These are phyloP conservation scores for Aspergillus sp. DNA, from an alignment of 2,329 filamentous ascomycete species.

Conservation along the genomic window DNA sequence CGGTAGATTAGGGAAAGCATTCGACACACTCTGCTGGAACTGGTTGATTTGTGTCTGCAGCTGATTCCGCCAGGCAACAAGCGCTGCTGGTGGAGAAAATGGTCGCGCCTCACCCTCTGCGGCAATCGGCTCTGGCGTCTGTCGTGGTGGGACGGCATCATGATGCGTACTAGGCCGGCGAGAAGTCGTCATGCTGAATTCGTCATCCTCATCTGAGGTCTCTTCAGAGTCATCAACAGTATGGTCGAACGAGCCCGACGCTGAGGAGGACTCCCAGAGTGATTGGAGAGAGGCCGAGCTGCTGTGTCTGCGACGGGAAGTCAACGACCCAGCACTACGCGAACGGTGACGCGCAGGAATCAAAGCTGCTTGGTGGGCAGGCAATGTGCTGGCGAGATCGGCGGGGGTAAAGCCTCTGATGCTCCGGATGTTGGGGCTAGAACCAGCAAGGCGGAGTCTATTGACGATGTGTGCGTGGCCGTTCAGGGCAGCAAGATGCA, in stretches of 20 bases:
- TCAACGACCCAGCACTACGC: slow-evolving; percentile 61
- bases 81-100: slow-evolving; percentile 59
- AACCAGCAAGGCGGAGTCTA: slow-evolving; percentile 70
- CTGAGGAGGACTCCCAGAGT: slow-evolving; percentile 60
- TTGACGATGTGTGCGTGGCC: slow-evolving; percentile 74
- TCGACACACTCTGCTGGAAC: slow-evolving; percentile 69
- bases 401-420: slow-evolving; percentile 68
- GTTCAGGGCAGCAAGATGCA: slow-evolving; percentile 78
- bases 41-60: slow-evolving; percentile 72
- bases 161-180: slow-evolving; percentile 39
- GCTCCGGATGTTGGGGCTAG: slow-evolving; percentile 69
- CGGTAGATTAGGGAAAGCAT: slow-evolving; percentile 65
- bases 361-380: slow-evolving; percentile 64
- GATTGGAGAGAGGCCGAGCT: slow-evolving; percentile 68
- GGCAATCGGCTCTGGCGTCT: slow-evolving; percentile 24
- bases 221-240: slow-evolving; percentile 42
- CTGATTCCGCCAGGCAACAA: slow-evolving; percentile 72
- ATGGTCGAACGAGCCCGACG: slow-evolving; percentile 46
- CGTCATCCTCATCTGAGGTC: slow-evolving; percentile 24
- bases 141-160: slow-evolving; percentile 27
- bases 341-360: slow-evolving; percentile 62
- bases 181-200: slow-evolving; percentile 29
- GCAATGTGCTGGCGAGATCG: slow-evolving; percentile 67
- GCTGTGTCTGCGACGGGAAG: slow-evolving; percentile 54
- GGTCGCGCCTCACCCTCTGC: slow-evolving; percentile 28